Conservation (phyloP, 306 rosid species). For the Lathyrus aphaca region DNA sequence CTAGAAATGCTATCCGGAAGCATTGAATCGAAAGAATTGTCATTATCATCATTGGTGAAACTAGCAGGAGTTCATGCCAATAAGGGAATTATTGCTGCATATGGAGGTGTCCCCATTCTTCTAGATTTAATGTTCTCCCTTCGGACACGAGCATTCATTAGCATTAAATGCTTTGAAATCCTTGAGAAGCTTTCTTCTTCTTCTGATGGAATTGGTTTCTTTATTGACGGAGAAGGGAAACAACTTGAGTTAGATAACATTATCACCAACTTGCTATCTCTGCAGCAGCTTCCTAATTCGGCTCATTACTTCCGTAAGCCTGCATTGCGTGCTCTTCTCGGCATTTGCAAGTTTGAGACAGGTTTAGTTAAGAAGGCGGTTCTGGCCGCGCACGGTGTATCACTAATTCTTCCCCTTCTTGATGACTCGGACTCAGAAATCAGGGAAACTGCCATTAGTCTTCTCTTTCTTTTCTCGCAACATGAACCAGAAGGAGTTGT, state of each 20-base stretch:
- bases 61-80: slow-evolving; percentile 56
- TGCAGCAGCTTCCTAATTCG: slow-evolving; percentile 51
- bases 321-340: slow-evolving; percentile 61
- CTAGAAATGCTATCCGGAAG: slow-evolving; percentile 65
- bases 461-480: slow-evolving; percentile 79
- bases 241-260: slow-evolving; percentile 67
- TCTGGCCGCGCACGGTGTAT: slow-evolving; percentile 60
- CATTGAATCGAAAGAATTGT: slow-evolving; percentile 51
- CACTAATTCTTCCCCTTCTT: slow-evolving; percentile 68
- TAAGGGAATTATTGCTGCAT: slow-evolving; percentile 55
- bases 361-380: slow-evolving; percentile 67
- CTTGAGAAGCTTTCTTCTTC: slow-evolving; percentile 67
- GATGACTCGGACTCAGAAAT: slow-evolving; percentile 69
- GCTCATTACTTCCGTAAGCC: slow-evolving; percentile 58
- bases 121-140: neutral
- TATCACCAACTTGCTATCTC: slow-evolving; percentile 53
- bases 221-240: slow-evolving; percentile 60
- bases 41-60: slow-evolving; percentile 61
- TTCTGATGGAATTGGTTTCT: slow-evolving; percentile 53
- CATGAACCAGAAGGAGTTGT: slow-evolving; percentile 77
- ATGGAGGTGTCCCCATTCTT: slow-evolving; percentile 51
- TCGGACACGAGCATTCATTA: slow-evolving; percentile 38
- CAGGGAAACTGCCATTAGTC: slow-evolving; percentile 58
- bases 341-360: slow-evolving; percentile 74
- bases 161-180: slow-evolving; percentile 61